Base-by-base conservation (phyloP, 2,329 filamentous ascomycete genomes). In the Penicillium sp. region DNA sequence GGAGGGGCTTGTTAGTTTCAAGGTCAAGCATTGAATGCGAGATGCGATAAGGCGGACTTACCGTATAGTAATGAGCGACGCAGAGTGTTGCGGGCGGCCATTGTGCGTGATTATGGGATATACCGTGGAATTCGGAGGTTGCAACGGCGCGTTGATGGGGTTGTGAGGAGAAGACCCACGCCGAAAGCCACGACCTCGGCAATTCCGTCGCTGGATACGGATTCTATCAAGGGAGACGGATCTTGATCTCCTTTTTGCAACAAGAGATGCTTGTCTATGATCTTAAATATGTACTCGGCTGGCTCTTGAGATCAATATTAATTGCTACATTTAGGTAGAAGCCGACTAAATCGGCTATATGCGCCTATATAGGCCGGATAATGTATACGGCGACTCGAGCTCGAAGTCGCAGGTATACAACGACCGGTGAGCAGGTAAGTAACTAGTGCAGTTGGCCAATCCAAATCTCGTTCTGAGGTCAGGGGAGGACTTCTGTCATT, bases 51-150 rank as follows among this genome's bases (percentile, higher is more conserved):
- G n/a, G n/a, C n/a, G n/a, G n/a, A n/a, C n/a, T n/a, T n/a, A n/a
- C n/a, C n/a, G 69, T 96, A 96, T 62, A 96, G 82, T 52, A 95
- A 79, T 52, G 89, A 87, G 61, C 90, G 82, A 49, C 90, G 83
- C 41, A 96, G 79, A 56, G 87, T 64, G 52, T 72, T 70, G 49
- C 65, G 75, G 32, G 77, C 69, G 20, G 77, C 69, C 71, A 73
- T 73, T 51, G 39, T 60, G 16, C 5, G 11, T 18, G 14, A 4
- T 11, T 10, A 3, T 11, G 3, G 18, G 14, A 34, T 20, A 34
- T 34, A 9, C 16, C 10, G 1, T 9, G 31, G 4, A 29, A 14
- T n/a, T 13, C 18, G 8, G 8, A 34, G 5, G 8, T 34, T 9
- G 8, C 23, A 22, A 8, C 10, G 22, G 6, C 22, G 42, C 28